A percentile compares a stretch with the other conserved stretches of the same genome.
Conservation (phyloP, 345 rosid species). For the Lepidium didymum region DNA sequence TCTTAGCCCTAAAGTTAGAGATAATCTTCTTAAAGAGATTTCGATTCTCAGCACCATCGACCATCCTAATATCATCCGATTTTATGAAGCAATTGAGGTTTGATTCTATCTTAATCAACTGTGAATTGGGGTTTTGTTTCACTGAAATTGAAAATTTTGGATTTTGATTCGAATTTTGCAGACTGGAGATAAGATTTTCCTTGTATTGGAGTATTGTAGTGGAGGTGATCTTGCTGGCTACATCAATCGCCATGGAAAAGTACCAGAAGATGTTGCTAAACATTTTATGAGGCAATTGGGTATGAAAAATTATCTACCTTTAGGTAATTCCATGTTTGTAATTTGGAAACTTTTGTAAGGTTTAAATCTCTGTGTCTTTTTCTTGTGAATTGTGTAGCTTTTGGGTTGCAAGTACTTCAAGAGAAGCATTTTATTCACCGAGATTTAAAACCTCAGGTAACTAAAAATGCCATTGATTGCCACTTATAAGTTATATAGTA, state of each 20-base stretch:
- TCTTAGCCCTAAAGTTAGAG: slow-evolving; percentile 55
- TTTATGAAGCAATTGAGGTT: slow-evolving; percentile 52
- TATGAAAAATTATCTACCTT: slow-evolving; percentile 1
- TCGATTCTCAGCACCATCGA: slow-evolving; percentile 65
- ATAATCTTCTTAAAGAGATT: slow-evolving; percentile 65
- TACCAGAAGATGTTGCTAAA: slow-evolving; percentile 58
- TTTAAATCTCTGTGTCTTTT: not conserved
- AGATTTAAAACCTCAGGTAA: slow-evolving; percentile 85
- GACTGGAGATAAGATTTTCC: slow-evolving; percentile 57
- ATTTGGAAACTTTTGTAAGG: not conserved
- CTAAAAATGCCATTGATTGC: not conserved
- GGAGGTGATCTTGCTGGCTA: slow-evolving; percentile 83
- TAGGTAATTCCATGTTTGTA: not conserved
- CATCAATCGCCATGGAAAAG: slow-evolving; percentile 55
- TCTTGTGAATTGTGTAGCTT: slow-evolving; percentile 39
- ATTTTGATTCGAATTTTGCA: slow-evolving; percentile 11
- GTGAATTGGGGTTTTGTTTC: not conserved
- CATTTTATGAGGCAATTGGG: slow-evolving; percentile 82
- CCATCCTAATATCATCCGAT: slow-evolving; percentile 60
- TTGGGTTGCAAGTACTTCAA: slow-evolving; percentile 77
- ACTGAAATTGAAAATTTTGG: not conserved
- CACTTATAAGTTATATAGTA: not conserved
- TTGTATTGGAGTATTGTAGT: slow-evolving; percentile 76
- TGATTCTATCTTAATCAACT: not conserved
- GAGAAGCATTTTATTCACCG: slow-evolving; percentile 74